Percentiles rank a stretch among this genome's conserved stretches.
phyloP scores from a whole-genome alignment of 1,284 basidiomycete species.

The Omphalotus olearius region DNA sequence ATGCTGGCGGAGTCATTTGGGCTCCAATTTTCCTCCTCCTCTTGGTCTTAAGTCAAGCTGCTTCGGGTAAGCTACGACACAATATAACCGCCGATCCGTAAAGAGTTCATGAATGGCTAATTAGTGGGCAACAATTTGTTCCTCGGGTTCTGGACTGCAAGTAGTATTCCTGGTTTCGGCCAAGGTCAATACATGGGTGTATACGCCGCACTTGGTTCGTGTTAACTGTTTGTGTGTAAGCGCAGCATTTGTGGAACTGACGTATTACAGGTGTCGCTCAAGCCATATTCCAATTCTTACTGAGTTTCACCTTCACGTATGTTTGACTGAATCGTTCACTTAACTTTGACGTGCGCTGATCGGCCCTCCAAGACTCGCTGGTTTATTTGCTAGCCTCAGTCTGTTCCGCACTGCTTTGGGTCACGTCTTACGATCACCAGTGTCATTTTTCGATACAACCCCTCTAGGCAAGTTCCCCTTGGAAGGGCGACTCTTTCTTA shows the following conservation, averaged over 20 bases:
- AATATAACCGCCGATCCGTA: neutral
- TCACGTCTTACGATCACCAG: slow-evolving; percentile 61
- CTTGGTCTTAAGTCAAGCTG: slow-evolving; percentile 32
- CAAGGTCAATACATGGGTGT: slow-evolving; percentile 65
- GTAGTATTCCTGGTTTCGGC: slow-evolving; percentile 41
- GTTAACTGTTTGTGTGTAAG: neutral
- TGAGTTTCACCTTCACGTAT: slow-evolving; percentile 52
- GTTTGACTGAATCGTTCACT: slow-evolving; percentile 15
- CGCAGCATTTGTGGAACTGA: neutral
- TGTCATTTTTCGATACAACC: slow-evolving; percentile 81
- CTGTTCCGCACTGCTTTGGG: slow-evolving; percentile 57
- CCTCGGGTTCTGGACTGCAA: slow-evolving; percentile 45
- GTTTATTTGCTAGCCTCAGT: slow-evolving; percentile 51
- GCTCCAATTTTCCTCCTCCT: slow-evolving; percentile 38
- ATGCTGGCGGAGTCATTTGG: slow-evolving; percentile 47
- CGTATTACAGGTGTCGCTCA: slow-evolving; percentile 32
- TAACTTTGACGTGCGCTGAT: neutral
- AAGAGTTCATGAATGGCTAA: neutral
- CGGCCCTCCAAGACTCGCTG: slow-evolving; percentile 41
- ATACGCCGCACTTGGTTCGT: slow-evolving; percentile 57
- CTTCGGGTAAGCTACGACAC: slow-evolving; percentile 29
- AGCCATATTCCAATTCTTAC: slow-evolving; percentile 51
- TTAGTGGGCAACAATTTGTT: slow-evolving; percentile 42
- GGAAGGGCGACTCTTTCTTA: slow-evolving; percentile 6
- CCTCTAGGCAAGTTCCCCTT: slow-evolving; percentile 54